These are phyloP conservation scores for Ogataea zsoltii DNA, from an alignment of 805 yeast genomes.

Conservation along the genomic window DNA sequence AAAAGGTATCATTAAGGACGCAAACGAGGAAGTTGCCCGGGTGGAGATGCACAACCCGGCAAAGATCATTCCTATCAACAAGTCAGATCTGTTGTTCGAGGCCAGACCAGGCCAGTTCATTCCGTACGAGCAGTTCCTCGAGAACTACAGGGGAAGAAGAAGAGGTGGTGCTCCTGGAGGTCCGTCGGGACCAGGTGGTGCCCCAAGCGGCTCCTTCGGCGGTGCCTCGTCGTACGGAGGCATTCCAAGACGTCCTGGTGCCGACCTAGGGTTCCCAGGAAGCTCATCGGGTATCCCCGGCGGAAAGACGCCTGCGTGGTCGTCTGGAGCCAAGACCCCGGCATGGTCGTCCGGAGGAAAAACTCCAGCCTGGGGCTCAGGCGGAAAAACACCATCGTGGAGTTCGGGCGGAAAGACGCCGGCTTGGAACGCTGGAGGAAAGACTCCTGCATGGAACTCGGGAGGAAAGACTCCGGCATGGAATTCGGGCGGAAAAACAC, in stretches of 20 bases:
- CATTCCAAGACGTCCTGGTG: conserved; percentile 10
- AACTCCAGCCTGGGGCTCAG: conserved; percentile 45
- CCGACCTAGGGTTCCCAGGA: conserved; percentile 17
- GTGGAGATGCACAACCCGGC: conserved; percentile 92
- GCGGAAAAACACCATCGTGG: conserved; percentile 51
- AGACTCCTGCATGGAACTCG: conserved; percentile 46
- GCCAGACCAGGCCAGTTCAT: conserved; percentile 66
- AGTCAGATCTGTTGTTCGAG: conserved; percentile 72
- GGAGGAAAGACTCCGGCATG: conserved; percentile 35
- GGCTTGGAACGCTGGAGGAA: conserved; percentile 39
- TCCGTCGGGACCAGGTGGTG: conserved; percentile 8
- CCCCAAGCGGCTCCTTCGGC: conserved; percentile 12
- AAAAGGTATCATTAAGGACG: conserved; percentile 89
- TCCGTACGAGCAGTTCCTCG: conserved; percentile 78
- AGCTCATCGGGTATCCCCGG: conserved; percentile 33
- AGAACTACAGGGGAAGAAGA: conserved; percentile 38
- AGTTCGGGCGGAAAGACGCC: conserved; percentile 39
- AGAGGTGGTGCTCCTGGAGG: conserved; percentile 33
- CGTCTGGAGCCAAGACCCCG: conserved; percentile 39
- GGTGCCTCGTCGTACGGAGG: conserved; percentile 29
- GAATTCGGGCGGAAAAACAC: conserved; percentile 47
- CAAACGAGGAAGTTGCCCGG: conserved; percentile 88
- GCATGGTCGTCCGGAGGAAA: conserved; percentile 48
- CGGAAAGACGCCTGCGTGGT: conserved; percentile 46
- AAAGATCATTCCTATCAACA: conserved; percentile 82